These are phyloP conservation scores for Circinella umbellata DNA, from an alignment of 371 early-diverging fungal species.

Conservation along the genomic window DNA sequence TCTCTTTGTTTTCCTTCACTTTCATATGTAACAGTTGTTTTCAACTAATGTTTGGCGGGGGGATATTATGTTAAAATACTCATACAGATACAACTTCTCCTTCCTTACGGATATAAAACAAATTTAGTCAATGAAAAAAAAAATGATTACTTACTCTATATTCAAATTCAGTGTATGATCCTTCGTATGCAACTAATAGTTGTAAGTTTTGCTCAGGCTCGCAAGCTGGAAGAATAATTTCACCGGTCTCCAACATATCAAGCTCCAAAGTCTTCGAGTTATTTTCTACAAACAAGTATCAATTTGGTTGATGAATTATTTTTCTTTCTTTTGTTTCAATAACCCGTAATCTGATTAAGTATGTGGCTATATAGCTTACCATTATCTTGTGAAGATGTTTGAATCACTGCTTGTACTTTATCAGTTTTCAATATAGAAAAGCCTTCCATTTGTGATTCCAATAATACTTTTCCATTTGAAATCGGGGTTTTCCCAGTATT, in stretches of 20 bases:
- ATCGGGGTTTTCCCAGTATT: constrained; percentile 28
- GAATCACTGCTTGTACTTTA: constrained; percentile 15
- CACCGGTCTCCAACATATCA: constrained; percentile 51
- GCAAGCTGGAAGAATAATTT: constrained; percentile 58
- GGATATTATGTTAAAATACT: too few relatives aligned
- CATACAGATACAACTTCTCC: too few relatives aligned
- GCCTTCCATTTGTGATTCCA: constrained; percentile 52
- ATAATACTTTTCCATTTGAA: constrained; percentile 23
- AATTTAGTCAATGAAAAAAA: background rate
- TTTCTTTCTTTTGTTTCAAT: background rate
- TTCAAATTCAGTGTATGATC: constrained; percentile 52
- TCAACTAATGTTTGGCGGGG: constrained; percentile 36
- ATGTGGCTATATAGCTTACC: background rate
- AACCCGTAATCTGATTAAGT: background rate
- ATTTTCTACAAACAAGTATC: background rate
- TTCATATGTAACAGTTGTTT: constrained; percentile 53
- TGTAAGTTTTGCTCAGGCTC: constrained; percentile 54
- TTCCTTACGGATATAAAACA: too few relatives aligned
- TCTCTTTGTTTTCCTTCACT: constrained; percentile 48
- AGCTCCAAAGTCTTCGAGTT: constrained; percentile 32
- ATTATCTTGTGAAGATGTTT: background rate
- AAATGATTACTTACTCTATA: constrained; percentile 48
- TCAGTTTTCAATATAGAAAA: constrained; percentile 35
- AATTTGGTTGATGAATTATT: background rate
- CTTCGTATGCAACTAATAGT: constrained; percentile 61